Base-by-base conservation (phyloP, 371 early-diverging fungal genomes). In the Furculomyces boomerangus region DNA sequence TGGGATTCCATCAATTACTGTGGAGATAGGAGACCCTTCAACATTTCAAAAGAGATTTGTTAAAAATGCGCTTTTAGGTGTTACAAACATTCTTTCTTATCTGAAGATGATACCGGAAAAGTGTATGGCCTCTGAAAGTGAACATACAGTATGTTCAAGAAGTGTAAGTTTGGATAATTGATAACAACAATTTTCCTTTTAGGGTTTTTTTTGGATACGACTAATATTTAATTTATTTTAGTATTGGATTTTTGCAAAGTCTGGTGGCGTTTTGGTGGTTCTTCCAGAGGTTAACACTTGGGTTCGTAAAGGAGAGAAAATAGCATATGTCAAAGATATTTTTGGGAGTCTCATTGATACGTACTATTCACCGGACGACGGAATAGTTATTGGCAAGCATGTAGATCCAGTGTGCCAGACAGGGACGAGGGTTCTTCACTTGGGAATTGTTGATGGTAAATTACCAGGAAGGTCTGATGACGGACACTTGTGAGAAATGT, bases 291-390 rank as follows among this genome's bases (percentile, higher is more conserved):
- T 91, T 25, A 90, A 87, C 63, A 84, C 86, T 0, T 81, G 87
- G 59, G 80, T 93, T 24, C 74, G 76, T 35, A 88, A 89, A 55
- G 88, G 87, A 37, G 87, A 86, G 47, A 57, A 87, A 30, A 88
- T 93, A 71, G 93, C 93, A 0, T 74, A 86, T 5, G 75, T 93
- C 57, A 85, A 88, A 60, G 87, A 87, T 54, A 87, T 93, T 35
- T 92, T 92, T 70, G 93, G 93, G 26, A 80, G 84, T 55, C 76
- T 90, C n/a, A 83, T 84, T 26, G 89, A 89, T 35, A 84, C 84
- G 57, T 88, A 90, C 57, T 84, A 74, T 70, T 79, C 89, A 24
- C 89, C 93, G 0, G 82, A 83, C 54, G 82, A 83, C 63, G 86
- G 85, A 31, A 77, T 87, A 56, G 81, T 85, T 53, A 74, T 81